phyloP scores from a whole-genome alignment of 345 rosid genomes.

The Eucalyptus grandis region DNA sequence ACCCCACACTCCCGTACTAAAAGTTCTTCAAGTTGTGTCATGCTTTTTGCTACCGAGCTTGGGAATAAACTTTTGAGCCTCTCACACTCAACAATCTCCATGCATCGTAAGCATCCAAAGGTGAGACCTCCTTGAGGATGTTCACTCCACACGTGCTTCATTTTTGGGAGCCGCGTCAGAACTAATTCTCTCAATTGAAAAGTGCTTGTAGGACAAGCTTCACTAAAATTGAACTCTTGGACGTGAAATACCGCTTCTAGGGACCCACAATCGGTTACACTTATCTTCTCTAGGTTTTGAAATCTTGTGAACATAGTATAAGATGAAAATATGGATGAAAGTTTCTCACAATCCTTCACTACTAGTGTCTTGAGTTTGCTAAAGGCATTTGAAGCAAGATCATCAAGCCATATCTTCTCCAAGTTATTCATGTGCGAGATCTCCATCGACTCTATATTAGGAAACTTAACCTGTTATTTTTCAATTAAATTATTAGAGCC shows the following conservation, averaged over 20 bases:
- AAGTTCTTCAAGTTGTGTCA: rapidly evolving
- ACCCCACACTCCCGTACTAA: rapidly evolving
- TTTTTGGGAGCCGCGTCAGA: background rate
- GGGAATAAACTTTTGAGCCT: background rate
- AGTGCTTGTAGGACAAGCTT: rapidly evolving
- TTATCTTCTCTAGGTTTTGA: background rate
- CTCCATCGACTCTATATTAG: background rate
- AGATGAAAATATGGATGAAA: background rate
- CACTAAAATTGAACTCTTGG: background rate
- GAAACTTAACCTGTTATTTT: background rate
- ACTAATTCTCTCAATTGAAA: background rate
- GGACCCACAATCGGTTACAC: background rate
- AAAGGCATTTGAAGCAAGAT: background rate
- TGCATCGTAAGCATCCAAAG: background rate
- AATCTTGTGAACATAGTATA: too few relatives aligned
- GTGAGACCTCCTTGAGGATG: background rate
- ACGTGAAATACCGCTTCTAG: background rate
- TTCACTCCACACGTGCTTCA: background rate
- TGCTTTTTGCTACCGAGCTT: background rate
- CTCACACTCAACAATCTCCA: rapidly evolving
- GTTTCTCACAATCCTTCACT: background rate
- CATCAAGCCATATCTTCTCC: background rate
- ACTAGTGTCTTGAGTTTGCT: background rate
- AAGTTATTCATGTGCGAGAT: background rate
- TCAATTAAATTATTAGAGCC: background rate